Evolutionary conservation across 345 rosid species (phyloP), one percentile per base, ranked within the genome.

Genomic region (Syzygium grande): DNA sequence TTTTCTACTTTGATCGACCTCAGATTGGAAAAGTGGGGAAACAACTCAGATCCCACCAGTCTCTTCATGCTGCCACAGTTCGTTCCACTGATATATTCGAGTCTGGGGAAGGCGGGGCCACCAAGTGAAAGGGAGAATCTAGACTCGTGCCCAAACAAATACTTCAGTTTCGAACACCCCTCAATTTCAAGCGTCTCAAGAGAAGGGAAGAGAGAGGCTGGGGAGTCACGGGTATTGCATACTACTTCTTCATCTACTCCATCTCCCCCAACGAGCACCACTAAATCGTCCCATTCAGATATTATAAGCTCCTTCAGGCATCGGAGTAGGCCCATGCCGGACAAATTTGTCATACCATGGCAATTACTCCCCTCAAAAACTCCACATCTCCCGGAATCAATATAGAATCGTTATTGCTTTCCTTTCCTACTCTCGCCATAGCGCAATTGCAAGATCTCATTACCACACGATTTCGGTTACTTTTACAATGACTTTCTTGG

Each of bases 51-150:
- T 22, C 27, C 59, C 59, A 90, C 51, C 85, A 89, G 30, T 19
- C 55, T 86, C 86, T 85, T 89, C 52, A 90, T n/a, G 5, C 41
- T 38, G 2, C 12, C 43, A 59, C 90, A 91, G 3, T 1, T 3
- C 0, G 1, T 4, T 23, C 52, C 6, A 2, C 0, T 8, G 52
- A 27, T 22, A 10, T 0, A 0, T 84, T 51, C 38, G 5, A 25
- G 30, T 14, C 8, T 46, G 43, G 30, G 86, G 41, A 52, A 52
- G 86, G 29, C 3, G 6, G 41, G 52, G 34, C 7, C 12, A 13
- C 19, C n/a, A 49, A 2, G 38, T 9, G 86, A 46, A 53, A 54
- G 43, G 22, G 65, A 52, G 61, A 54, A 22, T 55, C 59, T 8
- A 55, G 59, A 55, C 59, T 55, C 59, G 21, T 55, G 11, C 59